Conservation (phyloP, 2,329 filamentous ascomycete genomes). For the Cladosporium sp. region DNA sequence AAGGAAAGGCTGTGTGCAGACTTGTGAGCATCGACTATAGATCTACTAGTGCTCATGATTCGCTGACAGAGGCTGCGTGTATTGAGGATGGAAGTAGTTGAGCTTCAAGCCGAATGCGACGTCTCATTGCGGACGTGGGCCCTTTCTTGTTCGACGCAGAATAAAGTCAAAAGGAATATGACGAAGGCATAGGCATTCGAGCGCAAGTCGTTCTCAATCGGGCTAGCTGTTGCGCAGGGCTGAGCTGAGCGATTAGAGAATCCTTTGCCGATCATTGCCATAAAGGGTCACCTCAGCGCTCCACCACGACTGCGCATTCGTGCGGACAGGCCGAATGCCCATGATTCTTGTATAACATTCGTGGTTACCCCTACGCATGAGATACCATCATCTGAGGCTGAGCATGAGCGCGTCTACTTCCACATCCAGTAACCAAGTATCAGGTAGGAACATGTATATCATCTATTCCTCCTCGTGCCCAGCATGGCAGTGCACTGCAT, state of each 20-base stretch:
- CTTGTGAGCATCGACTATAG: too few relatives aligned
- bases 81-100: too few relatives aligned
- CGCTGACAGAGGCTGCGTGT: too few relatives aligned
- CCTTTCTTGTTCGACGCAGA: too few relatives aligned
- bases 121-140: too few relatives aligned
- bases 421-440: not conserved
- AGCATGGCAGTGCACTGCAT: not conserved
- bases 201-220: constrained; percentile 1
- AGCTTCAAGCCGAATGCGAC: too few relatives aligned
- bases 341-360: not conserved
- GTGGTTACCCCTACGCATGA: not conserved
- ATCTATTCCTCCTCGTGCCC: not conserved
- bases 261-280: not conserved
- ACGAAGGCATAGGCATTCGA: too few relatives aligned
- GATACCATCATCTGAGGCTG: not conserved
- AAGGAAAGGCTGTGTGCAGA: too few relatives aligned
- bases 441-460: not conserved
- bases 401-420: constrained; percentile 3
- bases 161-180: too few relatives aligned
- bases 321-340: not conserved
- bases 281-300: not conserved
- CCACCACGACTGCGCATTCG: not conserved
- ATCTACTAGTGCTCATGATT: too few relatives aligned
- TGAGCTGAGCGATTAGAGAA: not conserved
- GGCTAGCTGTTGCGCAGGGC: not conserved